Conservation (phyloP, 345 rosid species). For the Syzygium aromaticum region DNA sequence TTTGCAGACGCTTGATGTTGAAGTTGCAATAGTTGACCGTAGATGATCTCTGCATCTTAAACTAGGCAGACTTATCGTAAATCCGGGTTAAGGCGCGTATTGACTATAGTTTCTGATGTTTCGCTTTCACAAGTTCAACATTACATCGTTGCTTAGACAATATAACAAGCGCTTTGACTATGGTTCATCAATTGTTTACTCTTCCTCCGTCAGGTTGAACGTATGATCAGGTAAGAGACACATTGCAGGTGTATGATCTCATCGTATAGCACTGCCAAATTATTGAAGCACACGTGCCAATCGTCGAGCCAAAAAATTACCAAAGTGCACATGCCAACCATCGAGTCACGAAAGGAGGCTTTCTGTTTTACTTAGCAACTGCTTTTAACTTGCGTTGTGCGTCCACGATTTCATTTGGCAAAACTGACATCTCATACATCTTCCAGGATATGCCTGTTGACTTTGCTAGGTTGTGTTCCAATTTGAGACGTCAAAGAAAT, state of each 20-base stretch:
- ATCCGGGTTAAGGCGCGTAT: neutral
- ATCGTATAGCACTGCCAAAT: constrained; percentile 32
- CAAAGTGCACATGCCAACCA: constrained; percentile 43
- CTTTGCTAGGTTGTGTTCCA: constrained; percentile 68
- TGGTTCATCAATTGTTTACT: too few species aligned
- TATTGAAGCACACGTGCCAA: too few species aligned
- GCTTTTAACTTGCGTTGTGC: neutral
- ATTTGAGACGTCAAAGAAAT: constrained; percentile 10
- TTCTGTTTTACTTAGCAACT: neutral
- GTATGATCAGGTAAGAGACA: neutral
- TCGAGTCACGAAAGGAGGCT: constrained; percentile 72
- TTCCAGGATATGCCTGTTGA: constrained; percentile 68
- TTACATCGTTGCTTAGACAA: neutral
- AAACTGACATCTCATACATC: neutral
- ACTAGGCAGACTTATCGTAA: too few species aligned
- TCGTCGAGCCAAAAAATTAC: too few species aligned
- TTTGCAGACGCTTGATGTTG: neutral
- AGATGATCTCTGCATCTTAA: constrained; percentile 32
- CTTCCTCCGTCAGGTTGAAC: neutral
- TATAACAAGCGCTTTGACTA: too few species aligned
- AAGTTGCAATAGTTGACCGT: constrained; percentile 22
- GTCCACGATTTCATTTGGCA: neutral
- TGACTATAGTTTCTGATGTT: neutral
- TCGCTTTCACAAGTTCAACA: neutral
- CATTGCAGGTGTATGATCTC: too few species aligned